Base-by-base conservation (phyloP, 2,329 filamentous ascomycete species). In the Penicillium aurantiogriseum region DNA sequence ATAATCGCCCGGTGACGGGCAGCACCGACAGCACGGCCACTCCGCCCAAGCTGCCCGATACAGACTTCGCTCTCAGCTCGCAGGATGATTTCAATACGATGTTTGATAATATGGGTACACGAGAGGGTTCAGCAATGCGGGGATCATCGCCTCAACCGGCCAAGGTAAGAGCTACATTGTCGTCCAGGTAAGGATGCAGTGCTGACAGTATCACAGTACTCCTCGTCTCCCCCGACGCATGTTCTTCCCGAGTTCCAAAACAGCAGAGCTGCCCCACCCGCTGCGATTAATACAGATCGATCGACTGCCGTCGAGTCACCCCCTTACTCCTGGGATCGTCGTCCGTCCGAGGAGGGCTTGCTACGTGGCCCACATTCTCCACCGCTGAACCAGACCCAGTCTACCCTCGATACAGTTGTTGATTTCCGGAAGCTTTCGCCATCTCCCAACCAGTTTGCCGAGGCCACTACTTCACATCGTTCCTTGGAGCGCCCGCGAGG, bases 261-360 rank as follows among this genome's bases (percentile, higher is more conserved):
- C 15, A 66, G 64, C 33, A 70, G 64, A 36, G 58, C 63, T 35
- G 55, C 71, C 21, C 67, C 68, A n/a, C 71, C 76, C 17, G 56
- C 74, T 25, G 77, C 81, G 10, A 77, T 82, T 56, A 75, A 73
- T 48, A 77, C 77, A 51, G 74, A 81, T 62, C 72, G 72, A 54
- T 74, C 75, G 33, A 69, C 74, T 52, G 68, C 76, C 31, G 70
- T 81, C 19, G 79, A 81, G 52, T 71, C 77, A 19, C 80, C 81
- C 17, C 79, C 80, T 52, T 79, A 79, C 61, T 83, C 81, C 29
- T 82, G 79, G 78, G 78, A 77, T 52, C 83, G 80, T 64, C 78
- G 77, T 51, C 76, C 77, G 50, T 83, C 81, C 2, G 74, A 74
- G 52, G 81, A 84, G 51, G 77, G 78, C 35, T 70, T 83, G 46